Base-by-base conservation (phyloP, 2,329 filamentous ascomycete genomes). In the Thermoascus crustaceus region DNA sequence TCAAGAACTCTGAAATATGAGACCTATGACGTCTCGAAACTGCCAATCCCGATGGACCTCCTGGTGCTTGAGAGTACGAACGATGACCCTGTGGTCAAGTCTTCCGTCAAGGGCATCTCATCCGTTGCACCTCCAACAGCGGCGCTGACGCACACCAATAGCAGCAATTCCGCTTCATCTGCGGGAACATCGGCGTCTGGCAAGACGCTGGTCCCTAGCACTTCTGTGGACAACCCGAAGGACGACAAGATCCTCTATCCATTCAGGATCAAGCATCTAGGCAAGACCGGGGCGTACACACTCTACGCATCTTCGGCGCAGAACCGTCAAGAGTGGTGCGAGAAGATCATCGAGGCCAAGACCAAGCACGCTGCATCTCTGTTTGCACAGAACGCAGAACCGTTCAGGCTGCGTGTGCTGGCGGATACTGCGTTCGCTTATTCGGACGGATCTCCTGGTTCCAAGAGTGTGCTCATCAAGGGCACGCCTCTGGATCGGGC, bases 11-110 rank as follows among this genome's bases (percentile, higher is more conserved):
- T 81, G 35, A 91, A 82, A 62, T 86, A 85, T 49, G 78, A 82
- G 51, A 71, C 73, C 45, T 98, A 91, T 49, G 91, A 98, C 58
- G 89, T 98, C 20, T 95, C 88, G 1, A 88, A 93, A 59, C 73
- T 94, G 61, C 86, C 84, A 5, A 95, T 98, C 44, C 91, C 91
- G 0, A 98, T 98, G 89, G 88, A 94, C 49, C 71, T 98, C 2
- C 70, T 98, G 17, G 85, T 94, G 32, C 70, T 98, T 1, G 93
- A 98, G 61, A 94, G 85, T 57, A 81, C 85, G 47, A 85, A 89
- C 46, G 93, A 98, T 46, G 86, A 94, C 45, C 80, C 91, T 0
- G 83, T 96, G 4, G 76, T 88, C 37, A 94, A 91, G 57, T 80
- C 75, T 2, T 71, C 76, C 1, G 72, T 82, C 7, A 88, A 86